Evolutionary conservation across 2,329 filamentous ascomycete species (phyloP).

Genomic region (Gremmenia infestans): DNA sequence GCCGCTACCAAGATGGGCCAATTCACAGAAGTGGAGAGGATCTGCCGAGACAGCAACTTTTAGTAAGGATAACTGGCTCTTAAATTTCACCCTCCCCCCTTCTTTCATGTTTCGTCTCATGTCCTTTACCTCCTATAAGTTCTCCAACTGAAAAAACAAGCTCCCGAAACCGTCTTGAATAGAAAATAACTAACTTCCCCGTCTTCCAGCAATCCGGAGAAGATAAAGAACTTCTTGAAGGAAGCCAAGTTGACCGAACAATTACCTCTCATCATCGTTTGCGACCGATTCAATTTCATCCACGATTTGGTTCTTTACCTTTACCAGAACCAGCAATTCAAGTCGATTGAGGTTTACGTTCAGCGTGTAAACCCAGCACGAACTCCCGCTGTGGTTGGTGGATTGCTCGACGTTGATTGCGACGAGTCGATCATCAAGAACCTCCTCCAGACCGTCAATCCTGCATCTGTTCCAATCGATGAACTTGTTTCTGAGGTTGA

Average conservation of each 20-base stretch:
- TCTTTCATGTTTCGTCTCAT: no score
- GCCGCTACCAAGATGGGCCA: slow-evolving; percentile 91
- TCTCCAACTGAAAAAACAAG: no score
- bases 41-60: slow-evolving; percentile 69
- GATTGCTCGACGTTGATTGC: slow-evolving; percentile 91
- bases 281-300: slow-evolving; percentile 98
- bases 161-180: no score
- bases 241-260: slow-evolving; percentile 90
- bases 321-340: slow-evolving; percentile 99
- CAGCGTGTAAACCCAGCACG: slow-evolving; percentile 91
- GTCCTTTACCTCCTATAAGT: no score
- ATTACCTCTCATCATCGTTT: slow-evolving; percentile 94
- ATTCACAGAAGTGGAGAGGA: slow-evolving; percentile 92
- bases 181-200: no score
- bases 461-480: slow-evolving; percentile 83
- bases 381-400: slow-evolving; percentile 89
- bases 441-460: slow-evolving; percentile 77
- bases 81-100: no score
- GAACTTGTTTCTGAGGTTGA: slow-evolving; percentile 95
- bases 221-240: slow-evolving; percentile 99
- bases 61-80: slow-evolving; percentile 38
- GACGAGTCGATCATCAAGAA: slow-evolving; percentile 96
- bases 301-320: slow-evolving; percentile 94
- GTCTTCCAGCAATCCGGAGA: slow-evolving; percentile 63
- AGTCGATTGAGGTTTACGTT: slow-evolving; percentile 97